These are phyloP conservation scores for Saksenaea vasiformis DNA, from an alignment of 371 early-diverging fungal species.

Conservation along the genomic window DNA sequence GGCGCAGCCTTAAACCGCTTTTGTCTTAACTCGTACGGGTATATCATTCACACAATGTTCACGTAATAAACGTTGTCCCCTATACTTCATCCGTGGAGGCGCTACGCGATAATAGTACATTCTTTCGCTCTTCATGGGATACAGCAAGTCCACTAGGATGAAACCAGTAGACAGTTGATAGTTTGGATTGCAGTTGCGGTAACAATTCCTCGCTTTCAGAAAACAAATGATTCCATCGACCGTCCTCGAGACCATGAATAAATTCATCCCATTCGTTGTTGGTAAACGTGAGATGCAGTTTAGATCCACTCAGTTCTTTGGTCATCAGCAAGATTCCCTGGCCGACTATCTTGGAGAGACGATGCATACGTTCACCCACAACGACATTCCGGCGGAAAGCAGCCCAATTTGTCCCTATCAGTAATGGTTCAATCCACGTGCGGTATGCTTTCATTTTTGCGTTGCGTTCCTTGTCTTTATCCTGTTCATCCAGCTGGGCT, in stretches of 20 bases:
- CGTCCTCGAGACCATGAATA: conserved; percentile 33
- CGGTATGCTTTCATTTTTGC: conserved; percentile 53
- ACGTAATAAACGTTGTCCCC: neutral
- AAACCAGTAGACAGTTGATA: conserved; percentile 9
- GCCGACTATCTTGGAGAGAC: conserved; percentile 41
- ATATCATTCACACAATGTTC: no score
- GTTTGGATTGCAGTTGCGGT: conserved; percentile 7
- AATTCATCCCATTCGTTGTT: conserved; percentile 55
- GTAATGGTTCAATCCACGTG: conserved; percentile 44
- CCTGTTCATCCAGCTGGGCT: conserved; percentile 23
- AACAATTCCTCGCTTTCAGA: neutral
- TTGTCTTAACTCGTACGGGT: no score
- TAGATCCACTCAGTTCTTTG: conserved; percentile 52
- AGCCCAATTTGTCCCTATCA: conserved; percentile 51
- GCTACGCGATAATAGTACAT: neutral
- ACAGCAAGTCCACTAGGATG: conserved; percentile 10
- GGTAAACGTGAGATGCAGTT: conserved; percentile 50
- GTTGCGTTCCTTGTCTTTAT: conserved; percentile 40
- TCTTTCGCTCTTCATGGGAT: conserved; percentile 6
- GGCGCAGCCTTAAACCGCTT: no score
- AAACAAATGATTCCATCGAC: conserved; percentile 33
- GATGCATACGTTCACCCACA: conserved; percentile 52
- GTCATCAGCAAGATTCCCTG: conserved; percentile 51
- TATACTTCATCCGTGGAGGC: neutral
- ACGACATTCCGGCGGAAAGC: conserved; percentile 52